Percentiles rank a stretch among this genome's conserved stretches.
Evolutionary conservation across 441 rosid genomes (phyloP).

Genomic region (Francoa sonchifolia): DNA sequence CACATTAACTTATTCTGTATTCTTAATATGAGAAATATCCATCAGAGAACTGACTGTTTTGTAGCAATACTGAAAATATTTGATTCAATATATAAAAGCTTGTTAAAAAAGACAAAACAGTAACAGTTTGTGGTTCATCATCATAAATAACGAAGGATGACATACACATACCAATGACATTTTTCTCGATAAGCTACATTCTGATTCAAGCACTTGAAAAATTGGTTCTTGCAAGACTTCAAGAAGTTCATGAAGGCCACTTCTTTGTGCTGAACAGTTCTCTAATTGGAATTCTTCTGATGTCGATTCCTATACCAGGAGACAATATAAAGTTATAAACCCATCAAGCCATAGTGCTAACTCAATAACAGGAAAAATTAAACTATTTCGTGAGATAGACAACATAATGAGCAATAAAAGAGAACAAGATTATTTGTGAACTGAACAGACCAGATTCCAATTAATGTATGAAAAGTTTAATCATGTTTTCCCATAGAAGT

Average conservation of each 20-base stretch:
- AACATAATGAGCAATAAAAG: no score
- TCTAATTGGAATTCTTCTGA: constrained; percentile 18
- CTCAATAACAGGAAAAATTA: not conserved
- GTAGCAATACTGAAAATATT: not conserved
- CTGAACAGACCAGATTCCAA: no score
- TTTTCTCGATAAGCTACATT: constrained; percentile 36
- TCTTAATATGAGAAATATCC: not conserved
- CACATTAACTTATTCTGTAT: not conserved
- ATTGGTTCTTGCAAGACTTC: constrained; percentile 32
- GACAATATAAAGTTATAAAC: constrained; percentile 3
- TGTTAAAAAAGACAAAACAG: not conserved
- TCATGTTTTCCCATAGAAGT: no score
- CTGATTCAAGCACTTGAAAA: constrained; percentile 37
- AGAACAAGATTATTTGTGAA: no score
- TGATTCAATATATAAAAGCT: not conserved
- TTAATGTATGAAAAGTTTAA: no score
- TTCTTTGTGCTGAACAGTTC: constrained; percentile 13
- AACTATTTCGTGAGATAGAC: no score
- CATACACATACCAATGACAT: constrained; percentile 27
- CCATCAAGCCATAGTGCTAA: not conserved
- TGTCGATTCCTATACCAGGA: constrained; percentile 29
- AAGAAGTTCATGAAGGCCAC: constrained; percentile 21
- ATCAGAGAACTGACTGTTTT: not conserved
- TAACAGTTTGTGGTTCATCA: not conserved
- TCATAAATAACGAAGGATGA: constrained; percentile 5